These are phyloP conservation scores for Cryptosporidium canis DNA, from an alignment of 169 alveolate species.

Conservation along the genomic window DNA sequence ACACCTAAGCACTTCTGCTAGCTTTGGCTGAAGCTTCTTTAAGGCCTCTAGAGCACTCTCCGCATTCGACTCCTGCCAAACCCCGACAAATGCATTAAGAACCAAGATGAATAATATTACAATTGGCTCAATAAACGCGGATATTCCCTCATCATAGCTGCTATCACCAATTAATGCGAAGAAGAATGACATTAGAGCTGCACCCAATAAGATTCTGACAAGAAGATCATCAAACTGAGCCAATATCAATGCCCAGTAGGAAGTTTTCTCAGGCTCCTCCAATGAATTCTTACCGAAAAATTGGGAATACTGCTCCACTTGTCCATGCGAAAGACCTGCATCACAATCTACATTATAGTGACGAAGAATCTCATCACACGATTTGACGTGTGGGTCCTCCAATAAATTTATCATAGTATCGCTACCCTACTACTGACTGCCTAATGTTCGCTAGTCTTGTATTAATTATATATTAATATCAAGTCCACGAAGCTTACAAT, in stretches of 20 bases:
- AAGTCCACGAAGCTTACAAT: neutral
- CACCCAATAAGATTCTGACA: slow-evolving; percentile 93
- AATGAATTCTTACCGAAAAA: slow-evolving; percentile 87
- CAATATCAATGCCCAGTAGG: slow-evolving; percentile 88
- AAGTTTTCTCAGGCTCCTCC: slow-evolving; percentile 89
- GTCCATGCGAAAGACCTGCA: slow-evolving; percentile 71
- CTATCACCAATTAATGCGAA: slow-evolving; percentile 91
- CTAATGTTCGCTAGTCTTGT: neutral
- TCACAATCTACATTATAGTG: slow-evolving; percentile 70
- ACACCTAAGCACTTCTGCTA: slow-evolving; percentile 90
- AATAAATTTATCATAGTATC: slow-evolving; percentile 20
- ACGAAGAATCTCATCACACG: slow-evolving; percentile 72
- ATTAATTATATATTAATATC: neutral
- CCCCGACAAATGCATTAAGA: slow-evolving; percentile 96
- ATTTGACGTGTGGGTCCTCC: slow-evolving; percentile 69
- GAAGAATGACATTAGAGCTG: slow-evolving; percentile 94
- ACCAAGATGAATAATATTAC: slow-evolving; percentile 92
- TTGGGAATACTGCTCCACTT: slow-evolving; percentile 65
- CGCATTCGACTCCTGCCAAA: slow-evolving; percentile 98
- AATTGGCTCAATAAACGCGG: slow-evolving; percentile 97
- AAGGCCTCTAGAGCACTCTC: slow-evolving; percentile 97
- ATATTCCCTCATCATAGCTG: slow-evolving; percentile 88
- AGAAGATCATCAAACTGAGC: slow-evolving; percentile 95
- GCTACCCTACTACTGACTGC: neutral
- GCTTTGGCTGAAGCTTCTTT: slow-evolving; percentile 93